A percentile compares a stretch with the other conserved stretches of the same genome.
Evolutionary conservation across 768 basidiomycete species (phyloP).

Genomic region (Termitomyces sp.): DNA sequence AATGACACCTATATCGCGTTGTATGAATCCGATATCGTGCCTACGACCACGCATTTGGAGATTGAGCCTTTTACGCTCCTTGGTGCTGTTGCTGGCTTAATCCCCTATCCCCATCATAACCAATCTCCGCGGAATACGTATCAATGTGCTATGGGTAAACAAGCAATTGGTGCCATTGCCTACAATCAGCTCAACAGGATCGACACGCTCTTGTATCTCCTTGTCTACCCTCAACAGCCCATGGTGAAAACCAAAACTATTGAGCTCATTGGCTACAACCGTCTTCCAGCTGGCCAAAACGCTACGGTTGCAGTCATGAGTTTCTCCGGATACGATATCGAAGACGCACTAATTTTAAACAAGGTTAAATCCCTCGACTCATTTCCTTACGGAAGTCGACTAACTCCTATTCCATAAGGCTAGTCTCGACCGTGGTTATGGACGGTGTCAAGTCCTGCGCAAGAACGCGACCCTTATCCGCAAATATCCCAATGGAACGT

Average conservation of each 20-base stretch:
- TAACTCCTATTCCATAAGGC: constrained; percentile 47
- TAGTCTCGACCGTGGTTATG: constrained; percentile 95
- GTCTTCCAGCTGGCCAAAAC: constrained; percentile 96
- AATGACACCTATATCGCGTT: constrained; percentile 96
- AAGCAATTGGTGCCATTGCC: constrained; percentile 97
- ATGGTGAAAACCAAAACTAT: constrained; percentile 99
- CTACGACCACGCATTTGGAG: constrained; percentile 89
- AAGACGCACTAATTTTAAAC: constrained; percentile 96
- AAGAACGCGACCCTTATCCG: constrained; percentile 93
- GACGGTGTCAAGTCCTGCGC: constrained; percentile 94
- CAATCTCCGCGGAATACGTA: constrained; percentile 99
- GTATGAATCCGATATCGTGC: constrained; percentile 83
- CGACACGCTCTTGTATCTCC: constrained; percentile 96
- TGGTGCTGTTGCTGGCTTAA: constrained; percentile 96
- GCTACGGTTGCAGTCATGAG: constrained; percentile 99
- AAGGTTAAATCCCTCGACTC: constrained; percentile 44
- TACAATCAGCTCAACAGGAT: constrained; percentile 98
- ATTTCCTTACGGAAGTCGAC: constrained; percentile 1
- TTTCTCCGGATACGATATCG: constrained; percentile 98
- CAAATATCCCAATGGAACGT: constrained; percentile 97
- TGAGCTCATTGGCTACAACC: constrained; percentile 94
- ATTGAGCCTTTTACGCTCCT: constrained; percentile 98
- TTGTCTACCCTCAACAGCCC: constrained; percentile 97
- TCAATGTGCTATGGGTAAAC: constrained; percentile 99
- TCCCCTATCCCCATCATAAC: constrained; percentile 99